Base-by-base conservation (phyloP, 768 basidiomycete species). In the Chalciporus pseudorubinellus region DNA sequence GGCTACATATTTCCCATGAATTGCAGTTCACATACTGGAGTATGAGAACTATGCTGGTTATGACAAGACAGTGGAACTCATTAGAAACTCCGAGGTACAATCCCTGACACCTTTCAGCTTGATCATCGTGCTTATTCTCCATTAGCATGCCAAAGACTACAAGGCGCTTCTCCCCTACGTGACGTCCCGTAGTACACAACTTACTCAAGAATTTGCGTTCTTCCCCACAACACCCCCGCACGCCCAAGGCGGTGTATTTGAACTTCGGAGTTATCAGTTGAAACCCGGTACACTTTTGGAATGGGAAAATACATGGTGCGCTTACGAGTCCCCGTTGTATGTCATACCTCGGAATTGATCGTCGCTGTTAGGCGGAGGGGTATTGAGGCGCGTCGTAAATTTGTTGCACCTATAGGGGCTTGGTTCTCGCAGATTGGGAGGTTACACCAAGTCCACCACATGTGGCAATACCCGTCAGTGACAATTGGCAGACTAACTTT, bases 391-490 rank as follows among this genome's bases (percentile, higher is more conserved):
- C 84, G 97, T 45, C 79, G 86, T 55, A 84, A 87, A 67, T 89
- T 89, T 63, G 86, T 95, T 48, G 81, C 82, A 51, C 95, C 90
- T 39, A 81, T 91, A 12, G 92, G 90, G 24, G 89, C 89, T n/a
- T 93, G 91, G 90, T 95, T 91, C 71, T 88, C 89, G 50, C 91
- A 92, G 68, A 77, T 91, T 42, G 91, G 91, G 46, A 79, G 87
- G 43, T 74, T 92, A 48, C 87, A 92, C 64, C 81, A 91, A 58
- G 95, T 97, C 8, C 90, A 98, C 66, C 95, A 98, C 72, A 81
- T 98, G 73, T 98, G 95, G 95, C 95, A 98, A 71, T 95, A 95
- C 67, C 85, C 85, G 91, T 92, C 62, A 66, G 85, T 79, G 53
- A 52, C 41, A 43, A 13, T 31, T 31, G 29, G 10, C 6, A 31